Evolutionary conservation across 169 alveolate species (phyloP), one percentile per base, ranked within the genome.

Genomic region (Perkinsus chesapeaki): DNA sequence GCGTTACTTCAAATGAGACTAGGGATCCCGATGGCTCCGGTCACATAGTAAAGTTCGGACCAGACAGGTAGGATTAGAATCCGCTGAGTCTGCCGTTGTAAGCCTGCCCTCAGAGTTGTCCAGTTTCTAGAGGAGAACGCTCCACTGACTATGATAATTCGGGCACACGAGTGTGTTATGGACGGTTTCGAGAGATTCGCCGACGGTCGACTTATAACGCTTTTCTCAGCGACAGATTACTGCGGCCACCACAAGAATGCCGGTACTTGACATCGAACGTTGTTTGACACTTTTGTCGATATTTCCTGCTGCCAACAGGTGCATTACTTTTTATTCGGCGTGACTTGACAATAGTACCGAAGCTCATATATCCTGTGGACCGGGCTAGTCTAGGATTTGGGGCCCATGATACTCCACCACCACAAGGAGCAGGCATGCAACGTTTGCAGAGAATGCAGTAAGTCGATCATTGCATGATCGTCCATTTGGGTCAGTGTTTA

Each of bases 141-240:
- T 91, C 92, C 73, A 73, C 23, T 60, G 82, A 23, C 60, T 34
- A 92, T 95, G 92, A 97, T 98, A 73, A 95, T 98, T 92, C 96
- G 99, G 93, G 99, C 99, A 3, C 99, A 99, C 95, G 99, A 99
- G 95, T 99, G 99, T 94, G 99, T 99, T n/a, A 98, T 99, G 99
- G 99, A 98, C 96, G 99, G 99, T 0, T 99, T 99, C 95, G 99
- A 99, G 96, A 96, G 99, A 94, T 99, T 99, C 95, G 99, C 99
- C n/a, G 99, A 99, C 20, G 99, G 99, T 34, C 94, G 97, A 72
- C 97, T 99, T 91, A 98, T 99, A 72, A 99, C 99, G 0, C 99
- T 99, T 34, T 99, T 99, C 96, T 98, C 99, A 91, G 99, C 99
- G 0, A 99, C 99, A 48, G 99, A 99, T 96, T 99, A 99, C 95